A percentile compares a stretch with the other conserved stretches of the same genome.
Evolutionary conservation across 2,329 filamentous ascomycete genomes (phyloP).

Genomic region (Aspergillus bombycis): DNA sequence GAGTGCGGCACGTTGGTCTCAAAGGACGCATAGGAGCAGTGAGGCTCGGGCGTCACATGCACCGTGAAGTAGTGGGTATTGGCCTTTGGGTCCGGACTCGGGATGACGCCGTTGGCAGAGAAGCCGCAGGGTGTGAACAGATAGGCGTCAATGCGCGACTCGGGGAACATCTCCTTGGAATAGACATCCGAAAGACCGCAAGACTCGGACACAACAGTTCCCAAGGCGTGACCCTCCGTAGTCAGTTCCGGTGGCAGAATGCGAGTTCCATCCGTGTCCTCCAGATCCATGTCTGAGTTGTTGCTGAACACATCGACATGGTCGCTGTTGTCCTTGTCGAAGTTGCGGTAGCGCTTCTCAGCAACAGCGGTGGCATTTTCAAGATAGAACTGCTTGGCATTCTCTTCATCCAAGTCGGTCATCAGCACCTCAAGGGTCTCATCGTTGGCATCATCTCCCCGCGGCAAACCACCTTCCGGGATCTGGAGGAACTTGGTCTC

Average conservation of each 20-base stretch:
- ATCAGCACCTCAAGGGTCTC: constrained; percentile 66
- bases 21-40: constrained; percentile 97
- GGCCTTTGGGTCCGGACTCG: constrained; percentile 65
- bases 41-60: constrained; percentile 94
- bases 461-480: constrained; percentile 41
- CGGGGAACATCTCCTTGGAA: constrained; percentile 81
- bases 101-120: constrained; percentile 94
- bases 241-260: constrained; percentile 73
- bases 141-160: constrained; percentile 92
- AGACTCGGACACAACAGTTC: constrained; percentile 85
- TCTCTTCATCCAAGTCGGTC: constrained; percentile 69
- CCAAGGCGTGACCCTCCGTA: constrained; percentile 91
- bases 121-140: constrained; percentile 96
- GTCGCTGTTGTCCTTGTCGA: constrained; percentile 64
- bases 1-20: constrained; percentile 95
- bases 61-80: constrained; percentile 94
- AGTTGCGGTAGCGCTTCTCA: constrained; percentile 75
- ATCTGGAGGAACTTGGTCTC: constrained; percentile 63
- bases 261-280: constrained; percentile 53
- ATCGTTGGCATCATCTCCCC: constrained; percentile 43
- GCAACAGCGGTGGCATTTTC: constrained; percentile 88
- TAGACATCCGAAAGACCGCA: constrained; percentile 92
- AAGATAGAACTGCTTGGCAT: constrained; percentile 70
- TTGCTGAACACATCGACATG: constrained; percentile 77
- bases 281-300: constrained; percentile 64